Conservation (phyloP, 495 filamentous ascomycete genomes). For the Penicillium diatomitis region DNA sequence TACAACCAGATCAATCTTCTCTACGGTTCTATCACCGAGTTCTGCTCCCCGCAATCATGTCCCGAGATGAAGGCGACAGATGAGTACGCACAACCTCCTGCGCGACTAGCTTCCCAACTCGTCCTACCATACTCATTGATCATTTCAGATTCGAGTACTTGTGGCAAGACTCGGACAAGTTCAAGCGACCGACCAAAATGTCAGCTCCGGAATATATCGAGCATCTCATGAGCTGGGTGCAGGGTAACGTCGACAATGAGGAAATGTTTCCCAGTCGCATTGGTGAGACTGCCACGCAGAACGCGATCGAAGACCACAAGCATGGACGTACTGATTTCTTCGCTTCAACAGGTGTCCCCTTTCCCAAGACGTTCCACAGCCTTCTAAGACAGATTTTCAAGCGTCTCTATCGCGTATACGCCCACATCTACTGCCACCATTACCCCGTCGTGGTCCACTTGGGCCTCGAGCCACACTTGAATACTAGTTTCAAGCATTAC, state of each 20-base stretch:
- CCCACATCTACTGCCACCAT: slow-evolving; percentile 99
- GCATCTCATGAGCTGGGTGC: slow-evolving; percentile 94
- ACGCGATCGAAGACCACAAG: no score
- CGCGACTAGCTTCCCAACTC: no score
- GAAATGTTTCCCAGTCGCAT: slow-evolving; percentile 87
- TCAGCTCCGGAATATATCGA: slow-evolving; percentile 94
- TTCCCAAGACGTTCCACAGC: slow-evolving; percentile 83
- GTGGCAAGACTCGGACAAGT: slow-evolving; percentile 92
- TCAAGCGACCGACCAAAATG: slow-evolving; percentile 95
- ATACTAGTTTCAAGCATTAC: slow-evolving; percentile 99
- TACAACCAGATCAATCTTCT: slow-evolving; percentile 99
- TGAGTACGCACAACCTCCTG: slow-evolving; percentile 50
- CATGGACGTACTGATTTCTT: slow-evolving; percentile 1
- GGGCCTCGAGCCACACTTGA: slow-evolving; percentile 92
- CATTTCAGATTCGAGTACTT: slow-evolving; percentile 81
- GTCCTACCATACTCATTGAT: background rate
- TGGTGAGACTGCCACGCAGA: slow-evolving; percentile 39
- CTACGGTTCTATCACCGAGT: slow-evolving; percentile 97
- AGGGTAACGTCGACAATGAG: slow-evolving; percentile 92
- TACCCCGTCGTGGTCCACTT: slow-evolving; percentile 94
- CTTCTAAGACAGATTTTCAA: slow-evolving; percentile 94
- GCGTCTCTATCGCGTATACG: slow-evolving; percentile 95
- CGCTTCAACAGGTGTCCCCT: slow-evolving; percentile 63
- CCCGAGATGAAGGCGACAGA: slow-evolving; percentile 99
- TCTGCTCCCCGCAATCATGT: slow-evolving; percentile 93